phyloP scores from a whole-genome alignment of 306 rosid species.

The Glycyrrhiza uralensis region DNA sequence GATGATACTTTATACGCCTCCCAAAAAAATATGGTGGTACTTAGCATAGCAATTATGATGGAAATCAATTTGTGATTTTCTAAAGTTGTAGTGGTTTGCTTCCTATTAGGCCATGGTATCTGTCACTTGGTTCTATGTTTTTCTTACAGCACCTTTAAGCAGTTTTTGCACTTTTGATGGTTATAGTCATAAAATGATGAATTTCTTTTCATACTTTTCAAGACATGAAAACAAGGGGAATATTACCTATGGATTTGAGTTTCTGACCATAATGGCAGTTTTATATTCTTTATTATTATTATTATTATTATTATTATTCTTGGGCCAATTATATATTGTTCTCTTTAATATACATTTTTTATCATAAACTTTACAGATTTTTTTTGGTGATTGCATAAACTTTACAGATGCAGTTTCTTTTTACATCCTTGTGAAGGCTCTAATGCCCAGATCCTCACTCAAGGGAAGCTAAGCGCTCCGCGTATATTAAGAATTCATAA shows the following conservation, averaged over 20 bases:
- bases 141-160: background rate
- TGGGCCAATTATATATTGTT: background rate
- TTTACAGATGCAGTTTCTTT: conserved; percentile 93
- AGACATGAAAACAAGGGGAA: background rate
- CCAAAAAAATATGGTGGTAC: background rate
- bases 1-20: background rate
- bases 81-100: background rate
- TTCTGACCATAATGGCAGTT: background rate
- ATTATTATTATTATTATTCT: background rate
- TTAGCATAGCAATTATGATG: background rate
- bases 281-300: background rate
- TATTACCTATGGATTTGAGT: conserved; percentile 1
- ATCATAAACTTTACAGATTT: conserved; percentile 5
- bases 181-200: background rate
- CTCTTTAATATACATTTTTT: conserved; percentile 16
- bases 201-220: background rate
- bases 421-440: conserved; percentile 94
- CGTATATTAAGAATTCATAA: conserved; percentile 92
- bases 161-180: background rate
- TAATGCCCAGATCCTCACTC: conserved; percentile 77
- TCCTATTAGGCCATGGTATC: background rate
- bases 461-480: conserved; percentile 97
- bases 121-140: conserved; percentile 4
- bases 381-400: no score
- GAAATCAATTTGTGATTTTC: background rate